These are phyloP conservation scores for Neonectria ditissima DNA, from an alignment of 2,329 filamentous ascomycete genomes.

Conservation along the genomic window DNA sequence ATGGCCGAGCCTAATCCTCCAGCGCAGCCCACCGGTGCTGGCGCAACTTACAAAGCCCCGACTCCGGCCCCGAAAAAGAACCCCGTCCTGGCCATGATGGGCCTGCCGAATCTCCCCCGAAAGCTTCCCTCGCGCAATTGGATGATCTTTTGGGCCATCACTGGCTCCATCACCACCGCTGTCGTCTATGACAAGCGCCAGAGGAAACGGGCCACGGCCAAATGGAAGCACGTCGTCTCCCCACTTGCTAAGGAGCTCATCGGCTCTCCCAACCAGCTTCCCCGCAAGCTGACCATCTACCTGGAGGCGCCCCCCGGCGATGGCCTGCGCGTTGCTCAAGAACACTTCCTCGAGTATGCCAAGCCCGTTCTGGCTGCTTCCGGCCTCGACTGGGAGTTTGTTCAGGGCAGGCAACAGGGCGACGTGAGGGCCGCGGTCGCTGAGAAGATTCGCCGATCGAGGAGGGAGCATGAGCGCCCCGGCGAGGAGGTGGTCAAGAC, in stretches of 20 bases:
- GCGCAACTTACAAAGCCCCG: slow-evolving; percentile 46
- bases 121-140: slow-evolving; percentile 96
- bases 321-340: slow-evolving; percentile 83
- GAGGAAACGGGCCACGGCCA: slow-evolving; percentile 85
- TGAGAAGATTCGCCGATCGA: slow-evolving; percentile 82
- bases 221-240: slow-evolving; percentile 87
- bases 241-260: slow-evolving; percentile 84
- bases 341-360: slow-evolving; percentile 95
- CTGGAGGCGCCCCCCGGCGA: slow-evolving; percentile 89
- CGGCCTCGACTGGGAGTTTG: slow-evolving; percentile 94
- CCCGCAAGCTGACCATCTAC: slow-evolving; percentile 87
- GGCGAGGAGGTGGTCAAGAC: slow-evolving; percentile 61
- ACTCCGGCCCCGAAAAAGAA: slow-evolving; percentile 67
- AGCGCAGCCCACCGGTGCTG: slow-evolving; percentile 41
- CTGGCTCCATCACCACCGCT: slow-evolving; percentile 80
- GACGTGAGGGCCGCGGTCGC: slow-evolving; percentile 89
- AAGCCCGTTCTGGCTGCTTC: slow-evolving; percentile 92
- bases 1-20: slow-evolving; percentile 43
- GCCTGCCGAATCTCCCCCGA: slow-evolving; percentile 83
- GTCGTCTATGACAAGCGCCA: slow-evolving; percentile 93
- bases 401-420: slow-evolving; percentile 92
- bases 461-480: slow-evolving; percentile 67
- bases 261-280: slow-evolving; percentile 74
- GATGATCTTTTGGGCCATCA: slow-evolving; percentile 92
- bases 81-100: slow-evolving; percentile 82